A percentile compares a stretch with the other conserved stretches of the same genome.
phyloP scores from a whole-genome alignment of 208 protist species.

The Acanthamoeba triangularis region DNA sequence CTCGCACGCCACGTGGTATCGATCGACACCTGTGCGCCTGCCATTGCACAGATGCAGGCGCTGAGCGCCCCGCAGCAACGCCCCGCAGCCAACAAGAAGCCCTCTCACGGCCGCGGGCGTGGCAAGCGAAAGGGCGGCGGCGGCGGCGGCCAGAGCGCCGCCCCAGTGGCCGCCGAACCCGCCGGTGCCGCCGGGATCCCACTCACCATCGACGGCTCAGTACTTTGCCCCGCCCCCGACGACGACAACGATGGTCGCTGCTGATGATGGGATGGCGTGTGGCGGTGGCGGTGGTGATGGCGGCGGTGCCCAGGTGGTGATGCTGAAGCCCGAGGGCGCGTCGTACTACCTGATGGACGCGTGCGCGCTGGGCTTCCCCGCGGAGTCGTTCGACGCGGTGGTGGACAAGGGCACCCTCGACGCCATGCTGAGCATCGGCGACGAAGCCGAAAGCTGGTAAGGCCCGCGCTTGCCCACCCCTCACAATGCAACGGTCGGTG shows the following conservation, averaged over 20 bases:
- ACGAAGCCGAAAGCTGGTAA: slow-evolving; percentile 58
- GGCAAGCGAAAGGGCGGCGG: neutral
- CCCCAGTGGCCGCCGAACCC: neutral
- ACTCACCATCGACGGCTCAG: neutral
- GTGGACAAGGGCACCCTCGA: slow-evolving; percentile 72
- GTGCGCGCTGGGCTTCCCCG: slow-evolving; percentile 50
- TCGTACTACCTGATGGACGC: slow-evolving; percentile 65
- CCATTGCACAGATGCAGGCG: slow-evolving; percentile 60
- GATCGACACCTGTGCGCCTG: slow-evolving; percentile 46
- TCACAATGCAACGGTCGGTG: neutral
- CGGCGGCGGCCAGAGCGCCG: neutral
- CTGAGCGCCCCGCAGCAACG: neutral
- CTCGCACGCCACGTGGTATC: slow-evolving; percentile 57
- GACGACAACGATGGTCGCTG: neutral
- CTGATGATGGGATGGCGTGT: neutral
- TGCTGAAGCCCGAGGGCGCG: neutral
- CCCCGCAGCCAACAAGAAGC: neutral
- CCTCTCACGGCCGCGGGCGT: neutral
- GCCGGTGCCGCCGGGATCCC: neutral
- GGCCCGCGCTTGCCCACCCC: neutral
- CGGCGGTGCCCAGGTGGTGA: neutral
- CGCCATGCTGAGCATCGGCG: slow-evolving; percentile 68
- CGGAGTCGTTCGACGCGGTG: slow-evolving; percentile 28
- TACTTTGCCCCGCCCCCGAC: neutral
- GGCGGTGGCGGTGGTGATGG: neutral